Evolutionary conservation across 805 yeast genomes (phyloP).

Genomic region (Lipomyces yamadae): DNA sequence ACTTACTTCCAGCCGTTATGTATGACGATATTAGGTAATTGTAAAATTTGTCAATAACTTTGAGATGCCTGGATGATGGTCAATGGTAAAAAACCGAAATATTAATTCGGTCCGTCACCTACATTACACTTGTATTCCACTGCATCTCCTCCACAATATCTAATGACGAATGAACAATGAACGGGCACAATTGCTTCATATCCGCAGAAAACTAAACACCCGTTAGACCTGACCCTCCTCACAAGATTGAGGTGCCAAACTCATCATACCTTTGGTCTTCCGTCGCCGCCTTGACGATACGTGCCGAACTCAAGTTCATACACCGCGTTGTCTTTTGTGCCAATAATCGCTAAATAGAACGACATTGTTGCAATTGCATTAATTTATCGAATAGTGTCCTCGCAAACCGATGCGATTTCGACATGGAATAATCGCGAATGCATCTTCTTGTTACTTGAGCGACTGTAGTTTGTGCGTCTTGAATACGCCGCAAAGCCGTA

Average conservation of each 20-base stretch:
- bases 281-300: conserved; percentile 68
- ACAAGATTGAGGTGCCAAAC: too few species aligned
- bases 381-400: not conserved
- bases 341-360: conserved; percentile 87
- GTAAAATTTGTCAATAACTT: conserved; percentile 82
- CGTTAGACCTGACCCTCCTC: not conserved
- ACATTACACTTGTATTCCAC: conserved; percentile 67
- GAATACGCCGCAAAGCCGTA: not conserved
- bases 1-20: conserved; percentile 74
- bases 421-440: too few species aligned
- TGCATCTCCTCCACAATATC: conserved; percentile 92
- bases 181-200: conserved; percentile 81
- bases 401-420: not conserved
- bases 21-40: conserved; percentile 82
- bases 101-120: not conserved
- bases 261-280: conserved; percentile 51
- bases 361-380: conserved; percentile 56
- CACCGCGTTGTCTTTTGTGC: conserved; percentile 81
- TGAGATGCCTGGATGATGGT: conserved; percentile 53
- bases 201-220: conserved; percentile 61
- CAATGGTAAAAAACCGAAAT: not conserved
- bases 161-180: conserved; percentile 82
- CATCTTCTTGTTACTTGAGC: too few species aligned
- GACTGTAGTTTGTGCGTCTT: not conserved
- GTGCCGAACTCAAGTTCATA: conserved; percentile 88